Evolutionary conservation across 1,284 basidiomycete genomes (phyloP).

Genomic region (Cryptococcus floricola): DNA sequence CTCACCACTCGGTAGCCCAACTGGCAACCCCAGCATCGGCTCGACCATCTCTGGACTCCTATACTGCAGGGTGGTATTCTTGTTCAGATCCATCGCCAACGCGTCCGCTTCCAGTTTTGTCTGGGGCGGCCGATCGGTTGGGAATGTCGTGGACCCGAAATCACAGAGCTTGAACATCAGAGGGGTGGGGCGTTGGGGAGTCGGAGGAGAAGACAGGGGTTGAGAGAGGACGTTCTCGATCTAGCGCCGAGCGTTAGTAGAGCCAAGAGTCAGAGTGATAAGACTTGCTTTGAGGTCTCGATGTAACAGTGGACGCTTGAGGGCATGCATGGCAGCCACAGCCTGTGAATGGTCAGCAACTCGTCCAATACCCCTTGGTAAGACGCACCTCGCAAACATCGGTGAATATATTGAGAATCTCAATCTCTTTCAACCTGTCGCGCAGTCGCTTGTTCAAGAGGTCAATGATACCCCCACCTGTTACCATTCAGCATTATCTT

Average conservation of each 20-base stretch:
- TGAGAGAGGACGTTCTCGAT: slow-evolving; percentile 88
- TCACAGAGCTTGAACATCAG: slow-evolving; percentile 90
- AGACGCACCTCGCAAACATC: slow-evolving; percentile 71
- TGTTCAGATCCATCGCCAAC: slow-evolving; percentile 87
- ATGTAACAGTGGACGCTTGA: slow-evolving; percentile 79
- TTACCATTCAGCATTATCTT: neutral
- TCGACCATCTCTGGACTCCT: slow-evolving; percentile 99
- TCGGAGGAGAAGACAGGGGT: slow-evolving; percentile 49
- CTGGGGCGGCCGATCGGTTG: slow-evolving; percentile 64
- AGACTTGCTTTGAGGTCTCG: slow-evolving; percentile 76
- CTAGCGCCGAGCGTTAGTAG: slow-evolving; percentile 22
- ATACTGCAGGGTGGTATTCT: slow-evolving; percentile 92
- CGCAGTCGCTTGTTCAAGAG: slow-evolving; percentile 96
- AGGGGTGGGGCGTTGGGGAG: slow-evolving; percentile 53
- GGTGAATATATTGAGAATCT: slow-evolving; percentile 96
- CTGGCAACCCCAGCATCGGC: slow-evolving; percentile 46
- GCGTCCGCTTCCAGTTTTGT: slow-evolving; percentile 75
- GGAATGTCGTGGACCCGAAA: slow-evolving; percentile 87
- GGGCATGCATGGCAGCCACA: slow-evolving; percentile 92
- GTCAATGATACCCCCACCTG: slow-evolving; percentile 96
- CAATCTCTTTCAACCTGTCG: slow-evolving; percentile 86
- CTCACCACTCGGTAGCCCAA: slow-evolving; percentile 53
- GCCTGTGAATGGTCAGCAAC: slow-evolving; percentile 45
- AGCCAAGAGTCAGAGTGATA: neutral
- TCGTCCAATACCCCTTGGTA: neutral